Conservation (phyloP, 2,329 filamentous ascomycete genomes). For the Elsinoe necatrix region DNA sequence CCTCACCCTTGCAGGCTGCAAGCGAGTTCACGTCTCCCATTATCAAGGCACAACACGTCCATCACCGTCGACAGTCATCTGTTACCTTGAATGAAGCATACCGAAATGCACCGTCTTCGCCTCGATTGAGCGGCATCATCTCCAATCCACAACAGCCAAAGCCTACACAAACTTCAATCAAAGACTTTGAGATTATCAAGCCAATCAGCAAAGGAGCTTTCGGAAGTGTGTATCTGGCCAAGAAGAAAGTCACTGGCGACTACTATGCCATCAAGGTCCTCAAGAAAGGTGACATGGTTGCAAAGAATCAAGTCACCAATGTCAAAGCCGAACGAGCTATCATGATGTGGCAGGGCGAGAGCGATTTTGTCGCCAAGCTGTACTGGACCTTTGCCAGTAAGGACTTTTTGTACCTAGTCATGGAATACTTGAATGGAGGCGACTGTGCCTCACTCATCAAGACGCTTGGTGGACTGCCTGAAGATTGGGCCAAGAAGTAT, state of each 20-base stretch:
- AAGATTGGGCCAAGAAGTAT: slow-evolving; percentile 98
- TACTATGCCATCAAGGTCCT: slow-evolving; percentile 98
- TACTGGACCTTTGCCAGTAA: slow-evolving; percentile 99
- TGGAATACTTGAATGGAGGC: slow-evolving; percentile 97
- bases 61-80: slow-evolving; percentile 83
- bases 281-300: slow-evolving; percentile 99
- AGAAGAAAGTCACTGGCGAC: slow-evolving; percentile 96
- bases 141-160: slow-evolving; percentile 69
- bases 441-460: slow-evolving; percentile 97
- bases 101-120: slow-evolving; percentile 64
- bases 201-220: slow-evolving; percentile 98
- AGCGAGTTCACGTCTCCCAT: slow-evolving; percentile 75
- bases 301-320: slow-evolving; percentile 98
- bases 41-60: slow-evolving; percentile 45
- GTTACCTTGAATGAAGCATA: slow-evolving; percentile 64
- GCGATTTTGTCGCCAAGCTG: slow-evolving; percentile 95
- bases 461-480: slow-evolving; percentile 78
- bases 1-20: slow-evolving; percentile 75
- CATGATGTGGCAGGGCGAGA: slow-evolving; percentile 99
- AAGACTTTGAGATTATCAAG: slow-evolving; percentile 99
- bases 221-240: slow-evolving; percentile 93
- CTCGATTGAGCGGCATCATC: slow-evolving; percentile 65
- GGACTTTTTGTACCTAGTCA: slow-evolving; percentile 95
- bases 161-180: slow-evolving; percentile 89
- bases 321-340: slow-evolving; percentile 97